Percentiles rank a stretch among this genome's conserved stretches.
Evolutionary conservation across 2,329 filamentous ascomycete species (phyloP).

Genomic region (Botrytis paeoniae): DNA sequence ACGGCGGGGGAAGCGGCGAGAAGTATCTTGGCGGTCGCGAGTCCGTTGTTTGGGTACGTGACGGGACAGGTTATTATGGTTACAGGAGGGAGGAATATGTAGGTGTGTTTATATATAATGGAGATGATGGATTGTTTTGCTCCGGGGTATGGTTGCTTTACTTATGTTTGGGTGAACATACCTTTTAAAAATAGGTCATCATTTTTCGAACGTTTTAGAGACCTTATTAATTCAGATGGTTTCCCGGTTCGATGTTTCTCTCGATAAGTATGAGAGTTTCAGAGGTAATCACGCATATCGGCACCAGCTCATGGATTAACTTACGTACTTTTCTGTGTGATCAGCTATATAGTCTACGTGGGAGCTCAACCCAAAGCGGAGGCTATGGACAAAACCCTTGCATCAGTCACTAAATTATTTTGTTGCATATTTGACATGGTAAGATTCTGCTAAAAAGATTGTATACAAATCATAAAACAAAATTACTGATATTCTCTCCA

Average conservation of each 20-base stretch:
- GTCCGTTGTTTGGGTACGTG: slow-evolving; percentile 81
- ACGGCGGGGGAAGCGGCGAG: slow-evolving; percentile 77
- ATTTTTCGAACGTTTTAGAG: not conserved
- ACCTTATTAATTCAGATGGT: too few species aligned
- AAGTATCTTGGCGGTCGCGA: slow-evolving; percentile 73
- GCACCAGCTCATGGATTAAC: not conserved
- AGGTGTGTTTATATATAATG: not conserved
- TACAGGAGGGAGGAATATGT: slow-evolving; percentile 70
- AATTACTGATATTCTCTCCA: not conserved
- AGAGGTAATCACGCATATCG: not conserved
- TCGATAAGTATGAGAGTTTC: too few species aligned
- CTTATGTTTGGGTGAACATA: not conserved
- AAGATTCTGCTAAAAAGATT: not conserved
- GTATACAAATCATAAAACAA: not conserved
- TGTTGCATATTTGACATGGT: not conserved
- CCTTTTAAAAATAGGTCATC: not conserved
- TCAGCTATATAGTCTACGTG: not conserved
- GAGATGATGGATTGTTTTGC: not conserved
- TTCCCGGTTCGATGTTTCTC: not conserved
- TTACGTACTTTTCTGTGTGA: not conserved
- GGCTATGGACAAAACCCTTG: not conserved
- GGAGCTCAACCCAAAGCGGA: not conserved
- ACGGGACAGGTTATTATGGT: slow-evolving; percentile 84
- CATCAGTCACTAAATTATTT: not conserved
- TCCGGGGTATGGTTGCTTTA: rapidly evolving